Base-by-base conservation (phyloP, 495 filamentous ascomycete species). In the Tuber magnatum region DNA sequence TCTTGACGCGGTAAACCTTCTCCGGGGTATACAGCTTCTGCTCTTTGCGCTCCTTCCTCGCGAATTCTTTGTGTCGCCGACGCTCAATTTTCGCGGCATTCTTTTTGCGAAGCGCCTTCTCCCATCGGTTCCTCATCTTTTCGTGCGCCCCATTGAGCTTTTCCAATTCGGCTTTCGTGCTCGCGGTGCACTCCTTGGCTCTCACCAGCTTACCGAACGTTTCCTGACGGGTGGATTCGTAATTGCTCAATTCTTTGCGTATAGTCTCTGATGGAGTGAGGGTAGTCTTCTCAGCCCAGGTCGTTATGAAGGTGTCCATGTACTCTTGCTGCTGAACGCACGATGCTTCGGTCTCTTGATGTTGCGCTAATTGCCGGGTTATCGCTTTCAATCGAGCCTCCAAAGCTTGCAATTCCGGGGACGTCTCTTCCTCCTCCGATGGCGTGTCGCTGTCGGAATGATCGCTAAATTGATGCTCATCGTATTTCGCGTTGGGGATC, bases 401-500 rank as follows among this genome's bases (percentile, higher is more conserved):
- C 1, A 65, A 65, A 16, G 12, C 32, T 65, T 65, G 12, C 56
- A 65, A 65, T 20, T 35, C 56, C 28, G 56, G 28, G 28, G 56
- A 35, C 14, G 16, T 18, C 56, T 65, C 56, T 35, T 65, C 56
- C 56, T 35, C 56, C 18, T 35, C 56, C 14, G 56, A 65, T 7
- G 56, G 35, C 35, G 56, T 65, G 24, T 85, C 83, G 9, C 78
- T 78, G 35, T 82, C 82, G 16, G 81, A 71, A 18, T 86, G 85
- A 24, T 86, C 83, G 14, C 86, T 85, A 76, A 89, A 89, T 43
- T 88, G 83, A 69, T 91, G 88, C 69, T 89, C 81, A 74, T 87
- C 90, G 61, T 86, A 85, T 22, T 89, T 87, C 6, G 84, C 84
- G 77, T 91, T 90, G 1, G 89, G 86, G 39, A 92, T 83, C 16